Percentiles rank a stretch among this genome's conserved stretches.
These are phyloP conservation scores for Stachybotrys chartarum DNA, from an alignment of 2,329 filamentous ascomycete genomes.

Conservation along the genomic window DNA sequence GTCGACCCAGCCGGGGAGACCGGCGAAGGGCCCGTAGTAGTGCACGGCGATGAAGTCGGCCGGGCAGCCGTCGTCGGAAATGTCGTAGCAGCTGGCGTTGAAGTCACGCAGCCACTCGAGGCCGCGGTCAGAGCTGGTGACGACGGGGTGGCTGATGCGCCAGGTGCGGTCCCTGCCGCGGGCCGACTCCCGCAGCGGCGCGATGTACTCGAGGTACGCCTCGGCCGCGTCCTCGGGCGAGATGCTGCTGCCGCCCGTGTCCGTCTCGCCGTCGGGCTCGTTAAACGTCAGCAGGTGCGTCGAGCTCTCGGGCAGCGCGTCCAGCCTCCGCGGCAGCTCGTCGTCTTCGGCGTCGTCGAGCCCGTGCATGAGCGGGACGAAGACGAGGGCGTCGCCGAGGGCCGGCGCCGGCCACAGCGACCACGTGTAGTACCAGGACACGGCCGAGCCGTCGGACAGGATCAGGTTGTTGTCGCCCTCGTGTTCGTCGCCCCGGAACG, in stretches of 20 bases:
- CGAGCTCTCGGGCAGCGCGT: conserved; percentile 21
- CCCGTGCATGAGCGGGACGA: conserved; percentile 31
- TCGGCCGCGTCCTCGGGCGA: conserved; percentile 28
- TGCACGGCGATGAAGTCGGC: conserved; percentile 33
- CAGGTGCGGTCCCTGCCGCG: conserved; percentile 15
- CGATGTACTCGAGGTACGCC: conserved; percentile 28
- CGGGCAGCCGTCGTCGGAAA: conserved; percentile 29
- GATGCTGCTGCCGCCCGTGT: conserved; percentile 30
- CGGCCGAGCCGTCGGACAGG: conserved; percentile 25
- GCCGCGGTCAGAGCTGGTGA: conserved; percentile 29
- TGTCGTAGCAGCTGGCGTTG: conserved; percentile 30
- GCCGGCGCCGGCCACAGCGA: conserved; percentile 20
- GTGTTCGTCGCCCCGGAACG: conserved; percentile 15
- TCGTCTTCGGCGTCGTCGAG: conserved; percentile 22
- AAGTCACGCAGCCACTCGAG: conserved; percentile 31
- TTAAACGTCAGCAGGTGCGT: conserved; percentile 33
- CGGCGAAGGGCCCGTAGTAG: conserved; percentile 30
- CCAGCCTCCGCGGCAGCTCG: conserved; percentile 16
- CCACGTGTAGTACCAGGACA: conserved; percentile 37
- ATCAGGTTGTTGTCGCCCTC: conserved; percentile 25
- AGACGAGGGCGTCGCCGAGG: conserved; percentile 19
- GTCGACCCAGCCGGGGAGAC: conserved; percentile 26
- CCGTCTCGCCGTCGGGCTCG: conserved; percentile 32
- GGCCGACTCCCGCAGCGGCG: conserved; percentile 20
- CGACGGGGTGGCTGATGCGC: conserved; percentile 32